A percentile compares a stretch with the other conserved stretches of the same genome.
phyloP scores from a whole-genome alignment of 495 filamentous ascomycete species.

The Penicillium nucicola region DNA sequence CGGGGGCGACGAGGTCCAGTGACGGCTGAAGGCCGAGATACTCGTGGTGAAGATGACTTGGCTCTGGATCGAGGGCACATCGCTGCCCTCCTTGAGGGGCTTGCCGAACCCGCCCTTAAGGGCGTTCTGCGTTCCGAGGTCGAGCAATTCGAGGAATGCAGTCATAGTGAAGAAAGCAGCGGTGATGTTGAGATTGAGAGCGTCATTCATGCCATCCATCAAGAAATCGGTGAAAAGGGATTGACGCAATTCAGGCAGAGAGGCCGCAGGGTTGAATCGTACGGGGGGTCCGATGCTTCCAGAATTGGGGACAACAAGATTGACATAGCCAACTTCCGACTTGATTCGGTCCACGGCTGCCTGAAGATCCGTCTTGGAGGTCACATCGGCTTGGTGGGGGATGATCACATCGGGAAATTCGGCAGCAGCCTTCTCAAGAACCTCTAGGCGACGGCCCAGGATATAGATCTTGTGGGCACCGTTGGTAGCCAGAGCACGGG shows the following conservation, averaged over 20 bases:
- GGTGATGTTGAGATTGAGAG: constrained; percentile 33
- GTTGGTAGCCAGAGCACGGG: constrained; percentile 58
- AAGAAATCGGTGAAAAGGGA: constrained; percentile 40
- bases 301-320: constrained; percentile 65
- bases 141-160: constrained; percentile 44
- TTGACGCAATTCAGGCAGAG: constrained; percentile 12
- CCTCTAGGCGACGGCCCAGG: constrained; percentile 55
- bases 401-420: constrained; percentile 29
- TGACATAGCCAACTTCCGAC: constrained; percentile 45
- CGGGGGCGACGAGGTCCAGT: constrained; percentile 50
- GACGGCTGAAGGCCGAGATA: constrained; percentile 55
- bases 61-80: constrained; percentile 40
- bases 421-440: constrained; percentile 42
- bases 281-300: constrained; percentile 34
- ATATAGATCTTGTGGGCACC: constrained; percentile 70
- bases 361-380: constrained; percentile 35
- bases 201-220: constrained; percentile 47
- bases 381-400: constrained; percentile 38
- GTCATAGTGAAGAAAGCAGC: constrained; percentile 35
- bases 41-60: constrained; percentile 63
- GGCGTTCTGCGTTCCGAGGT: constrained; percentile 34
- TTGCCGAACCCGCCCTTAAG: background rate
- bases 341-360: constrained; percentile 27
- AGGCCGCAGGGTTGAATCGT: background rate
- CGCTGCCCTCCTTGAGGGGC: constrained; percentile 31